These are phyloP conservation scores for Clonostachys rosea DNA, from an alignment of 2,329 filamentous ascomycete genomes.

Conservation along the genomic window DNA sequence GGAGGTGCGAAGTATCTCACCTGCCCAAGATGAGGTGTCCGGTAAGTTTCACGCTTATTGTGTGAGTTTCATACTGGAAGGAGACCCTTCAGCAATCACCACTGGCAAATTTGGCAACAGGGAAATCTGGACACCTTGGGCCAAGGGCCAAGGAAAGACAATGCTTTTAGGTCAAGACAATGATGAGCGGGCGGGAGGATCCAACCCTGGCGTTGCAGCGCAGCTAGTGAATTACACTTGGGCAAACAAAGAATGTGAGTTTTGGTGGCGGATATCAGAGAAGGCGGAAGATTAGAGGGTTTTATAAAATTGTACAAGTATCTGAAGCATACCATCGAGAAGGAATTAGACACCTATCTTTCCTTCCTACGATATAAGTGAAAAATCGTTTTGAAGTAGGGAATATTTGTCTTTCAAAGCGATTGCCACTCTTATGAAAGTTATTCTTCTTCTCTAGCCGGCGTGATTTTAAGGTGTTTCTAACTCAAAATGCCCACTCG, in stretches of 20 bases:
- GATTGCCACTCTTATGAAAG: no score
- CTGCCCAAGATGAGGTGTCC: conserved; percentile 22
- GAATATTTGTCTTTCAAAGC: no score
- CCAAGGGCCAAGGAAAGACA: conserved; percentile 16
- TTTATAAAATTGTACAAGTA: no score
- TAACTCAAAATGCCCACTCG: no score
- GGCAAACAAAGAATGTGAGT: conserved; percentile 35
- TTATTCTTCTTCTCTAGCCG: no score
- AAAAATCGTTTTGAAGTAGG: no score
- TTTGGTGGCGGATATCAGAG: conserved; percentile 32
- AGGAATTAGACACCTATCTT: no score
- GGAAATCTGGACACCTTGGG: conserved; percentile 14
- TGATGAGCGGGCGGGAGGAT: conserved; percentile 39
- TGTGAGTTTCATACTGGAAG: conserved; percentile 25
- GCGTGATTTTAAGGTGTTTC: no score
- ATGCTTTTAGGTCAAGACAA: conserved; percentile 43
- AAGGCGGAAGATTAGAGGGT: conserved; percentile 18
- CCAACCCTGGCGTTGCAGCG: conserved; percentile 24
- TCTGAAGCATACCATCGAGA: no score
- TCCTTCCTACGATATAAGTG: no score
- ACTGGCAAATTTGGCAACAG: conserved; percentile 12
- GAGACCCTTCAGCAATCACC: conserved; percentile 18
- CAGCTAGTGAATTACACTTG: conserved; percentile 31
- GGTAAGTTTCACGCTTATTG: conserved; percentile 27
- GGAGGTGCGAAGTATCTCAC: conserved; percentile 25